phyloP scores from a whole-genome alignment of 176 grass and related monocot genomes.

The Puya raimondii region DNA sequence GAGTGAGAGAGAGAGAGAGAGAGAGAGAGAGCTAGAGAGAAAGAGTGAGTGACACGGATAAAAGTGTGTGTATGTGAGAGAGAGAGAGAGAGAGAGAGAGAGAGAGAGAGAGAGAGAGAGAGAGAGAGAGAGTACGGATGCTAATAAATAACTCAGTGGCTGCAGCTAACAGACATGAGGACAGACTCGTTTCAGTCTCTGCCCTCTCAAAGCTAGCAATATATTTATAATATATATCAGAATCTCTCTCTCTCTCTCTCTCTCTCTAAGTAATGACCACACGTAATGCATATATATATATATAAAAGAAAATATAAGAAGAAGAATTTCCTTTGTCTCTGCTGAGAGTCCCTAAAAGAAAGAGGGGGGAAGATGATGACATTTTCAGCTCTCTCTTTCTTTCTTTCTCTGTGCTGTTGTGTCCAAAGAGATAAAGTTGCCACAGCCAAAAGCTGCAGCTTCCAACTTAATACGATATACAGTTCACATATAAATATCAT shows the following conservation, averaged over 20 bases:
- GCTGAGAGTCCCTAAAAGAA: background rate
- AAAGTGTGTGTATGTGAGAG: background rate
- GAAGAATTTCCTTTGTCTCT: background rate
- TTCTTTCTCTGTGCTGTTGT: no score
- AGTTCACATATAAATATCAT: slow-evolving; percentile 5
- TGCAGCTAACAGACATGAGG: slow-evolving; percentile 2
- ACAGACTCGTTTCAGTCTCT: background rate
- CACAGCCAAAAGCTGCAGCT: slow-evolving; percentile 53
- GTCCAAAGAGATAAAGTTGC: background rate
- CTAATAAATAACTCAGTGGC: slow-evolving; percentile 1
- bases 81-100: background rate
- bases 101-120: background rate
- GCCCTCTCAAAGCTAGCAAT: slow-evolving; percentile 20
- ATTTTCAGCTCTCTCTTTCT: slow-evolving; percentile 39
- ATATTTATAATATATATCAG: background rate
- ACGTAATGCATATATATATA: background rate
- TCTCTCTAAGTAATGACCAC: background rate
- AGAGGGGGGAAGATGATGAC: slow-evolving; percentile 30
- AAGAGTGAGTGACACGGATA: background rate
- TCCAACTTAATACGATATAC: background rate
- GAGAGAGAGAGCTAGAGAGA: background rate
- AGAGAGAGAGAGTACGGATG: background rate
- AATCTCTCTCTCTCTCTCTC: slow-evolving; percentile 1
- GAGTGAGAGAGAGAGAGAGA: slow-evolving; percentile 1
- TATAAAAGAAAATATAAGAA: background rate